These are phyloP conservation scores for Colletotrichum lini DNA, from an alignment of 2,329 filamentous ascomycete species.

Conservation along the genomic window DNA sequence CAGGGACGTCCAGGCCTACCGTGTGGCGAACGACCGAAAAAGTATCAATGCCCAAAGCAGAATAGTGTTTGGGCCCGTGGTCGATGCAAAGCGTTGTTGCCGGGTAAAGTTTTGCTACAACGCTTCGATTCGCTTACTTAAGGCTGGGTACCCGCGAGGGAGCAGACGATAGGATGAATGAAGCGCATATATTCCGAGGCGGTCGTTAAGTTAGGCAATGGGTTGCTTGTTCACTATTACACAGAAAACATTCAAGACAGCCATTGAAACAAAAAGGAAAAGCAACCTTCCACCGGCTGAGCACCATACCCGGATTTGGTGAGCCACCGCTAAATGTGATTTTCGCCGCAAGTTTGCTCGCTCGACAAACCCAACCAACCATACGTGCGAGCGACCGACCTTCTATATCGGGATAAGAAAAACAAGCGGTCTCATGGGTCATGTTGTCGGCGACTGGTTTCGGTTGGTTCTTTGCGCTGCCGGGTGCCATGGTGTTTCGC, in stretches of 20 bases:
- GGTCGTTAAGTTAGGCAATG: not conserved
- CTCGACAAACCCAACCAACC: not conserved
- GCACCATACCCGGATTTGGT: not conserved
- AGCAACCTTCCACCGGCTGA: conserved; percentile 1
- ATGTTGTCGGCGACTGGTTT: conserved; percentile 4
- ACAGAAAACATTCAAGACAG: not conserved
- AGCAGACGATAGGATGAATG: conserved; percentile 20
- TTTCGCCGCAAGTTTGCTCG: not conserved
- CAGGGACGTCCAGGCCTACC: conserved; percentile 18
- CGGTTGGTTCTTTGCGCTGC: not conserved
- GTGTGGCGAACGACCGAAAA: conserved; percentile 8
- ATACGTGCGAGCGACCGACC: conserved; percentile 5
- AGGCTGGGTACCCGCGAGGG: conserved; percentile 1
- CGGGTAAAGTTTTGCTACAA: not conserved
- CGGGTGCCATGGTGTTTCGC: not conserved
- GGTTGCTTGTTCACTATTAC: no score
- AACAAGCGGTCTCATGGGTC: not conserved
- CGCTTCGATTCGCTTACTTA: conserved; percentile 11
- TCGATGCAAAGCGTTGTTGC: not conserved
- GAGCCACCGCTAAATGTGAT: conserved; percentile 18
- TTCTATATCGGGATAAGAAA: conserved; percentile 16
- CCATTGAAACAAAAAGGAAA: not conserved
- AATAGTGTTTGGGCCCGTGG: not conserved
- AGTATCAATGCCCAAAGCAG: conserved; percentile 24
- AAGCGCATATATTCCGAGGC: conserved; percentile 12